phyloP scores from a whole-genome alignment of 768 basidiomycete genomes.

The Cystofilobasidium ferigula region DNA sequence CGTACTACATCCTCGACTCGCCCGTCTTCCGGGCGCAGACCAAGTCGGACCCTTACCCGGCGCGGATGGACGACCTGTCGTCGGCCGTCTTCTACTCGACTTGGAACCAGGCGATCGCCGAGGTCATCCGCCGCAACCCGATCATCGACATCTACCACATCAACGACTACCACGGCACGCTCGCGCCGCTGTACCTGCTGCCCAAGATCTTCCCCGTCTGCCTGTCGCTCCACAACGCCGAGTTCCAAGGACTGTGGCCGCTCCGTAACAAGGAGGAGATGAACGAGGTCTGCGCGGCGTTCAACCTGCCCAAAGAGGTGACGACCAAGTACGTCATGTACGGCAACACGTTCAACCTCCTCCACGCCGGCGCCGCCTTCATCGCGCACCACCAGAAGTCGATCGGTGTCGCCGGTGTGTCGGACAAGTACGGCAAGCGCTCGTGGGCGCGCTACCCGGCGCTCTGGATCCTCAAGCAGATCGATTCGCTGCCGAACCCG shows the following conservation, averaged over 20 bases:
- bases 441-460: conserved; percentile 95
- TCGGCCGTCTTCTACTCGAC: conserved; percentile 97
- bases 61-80: conserved; percentile 91
- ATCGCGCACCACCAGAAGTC: conserved; percentile 88
- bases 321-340: conserved; percentile 95
- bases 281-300: conserved; percentile 96
- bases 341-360: conserved; percentile 90
- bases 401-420: conserved; percentile 88
- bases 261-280: conserved; percentile 42
- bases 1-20: conserved; percentile 82
- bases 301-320: conserved; percentile 91
- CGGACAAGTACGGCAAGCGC: conserved; percentile 94
- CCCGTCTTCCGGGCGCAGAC: conserved; percentile 96
- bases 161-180: conserved; percentile 72
- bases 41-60: conserved; percentile 85
- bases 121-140: conserved; percentile 73
- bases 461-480: conserved; percentile 88
- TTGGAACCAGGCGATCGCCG: conserved; percentile 94
- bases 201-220: conserved; percentile 83
- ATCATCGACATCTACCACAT: conserved; percentile 58
- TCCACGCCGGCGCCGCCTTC: conserved; percentile 85
- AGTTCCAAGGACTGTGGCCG: conserved; percentile 88
- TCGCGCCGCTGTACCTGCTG: conserved; percentile 79
- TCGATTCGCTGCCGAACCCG: conserved; percentile 88
- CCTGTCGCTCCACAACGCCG: conserved; percentile 88